Conservation (phyloP, 352 stramenopile species). For the Lagenidium giganteum region DNA sequence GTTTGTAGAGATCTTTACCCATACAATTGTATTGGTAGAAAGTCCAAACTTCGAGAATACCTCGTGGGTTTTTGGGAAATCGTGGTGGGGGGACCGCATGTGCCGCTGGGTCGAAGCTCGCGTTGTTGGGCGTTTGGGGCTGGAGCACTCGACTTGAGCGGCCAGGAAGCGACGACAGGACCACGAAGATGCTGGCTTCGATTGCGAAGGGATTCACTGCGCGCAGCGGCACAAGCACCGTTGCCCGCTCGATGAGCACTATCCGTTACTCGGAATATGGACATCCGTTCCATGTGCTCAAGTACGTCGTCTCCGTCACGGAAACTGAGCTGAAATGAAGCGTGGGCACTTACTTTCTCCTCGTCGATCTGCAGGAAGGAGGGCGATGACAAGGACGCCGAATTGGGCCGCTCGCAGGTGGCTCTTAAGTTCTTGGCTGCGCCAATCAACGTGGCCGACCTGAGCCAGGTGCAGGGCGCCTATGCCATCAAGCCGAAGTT, state of each 20-base stretch:
- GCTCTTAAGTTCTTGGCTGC: conserved; percentile 86
- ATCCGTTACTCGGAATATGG: conserved; percentile 72
- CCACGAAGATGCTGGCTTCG: conserved; percentile 67
- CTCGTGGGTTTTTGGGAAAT: too few relatives aligned
- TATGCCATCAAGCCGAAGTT: conserved; percentile 78
- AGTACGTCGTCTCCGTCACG: conserved; percentile 15
- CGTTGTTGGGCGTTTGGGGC: too few relatives aligned
- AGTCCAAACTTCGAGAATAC: too few relatives aligned
- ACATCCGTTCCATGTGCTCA: conserved; percentile 59
- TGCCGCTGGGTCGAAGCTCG: too few relatives aligned
- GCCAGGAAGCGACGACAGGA: too few relatives aligned
- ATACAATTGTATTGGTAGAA: too few relatives aligned
- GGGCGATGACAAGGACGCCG: conserved; percentile 50
- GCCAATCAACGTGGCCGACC: conserved; percentile 85
- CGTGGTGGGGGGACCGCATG: too few relatives aligned
- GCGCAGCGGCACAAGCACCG: conserved; percentile 19
- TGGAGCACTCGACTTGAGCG: too few relatives aligned
- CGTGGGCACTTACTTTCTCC: too few relatives aligned
- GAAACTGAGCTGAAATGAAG: too few relatives aligned
- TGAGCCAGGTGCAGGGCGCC: conserved; percentile 83
- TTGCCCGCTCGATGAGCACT: conserved; percentile 62
- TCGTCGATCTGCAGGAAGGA: conserved; percentile 33
- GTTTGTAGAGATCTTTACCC: too few relatives aligned
- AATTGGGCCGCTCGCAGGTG: conserved; percentile 54
- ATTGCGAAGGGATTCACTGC: conserved; percentile 48